These are phyloP conservation scores for Boletus reticulatus DNA, from an alignment of 768 basidiomycete species.

Conservation along the genomic window DNA sequence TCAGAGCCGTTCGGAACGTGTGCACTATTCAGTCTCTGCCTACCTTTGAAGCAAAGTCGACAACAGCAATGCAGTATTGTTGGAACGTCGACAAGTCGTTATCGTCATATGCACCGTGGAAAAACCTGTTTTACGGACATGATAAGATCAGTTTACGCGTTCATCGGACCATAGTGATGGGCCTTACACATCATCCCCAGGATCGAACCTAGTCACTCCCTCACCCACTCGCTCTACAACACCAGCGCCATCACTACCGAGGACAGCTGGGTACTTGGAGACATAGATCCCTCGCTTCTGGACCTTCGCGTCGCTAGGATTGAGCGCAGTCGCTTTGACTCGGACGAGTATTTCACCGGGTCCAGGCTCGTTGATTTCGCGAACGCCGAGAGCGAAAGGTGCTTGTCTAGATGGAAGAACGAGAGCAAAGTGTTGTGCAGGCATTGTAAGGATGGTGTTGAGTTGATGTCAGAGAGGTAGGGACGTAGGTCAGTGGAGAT, in stretches of 20 bases:
- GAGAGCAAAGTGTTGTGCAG: constrained; percentile 28
- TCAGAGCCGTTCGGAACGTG: constrained; percentile 7
- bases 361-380: constrained; percentile 41
- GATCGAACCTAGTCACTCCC: constrained; percentile 46
- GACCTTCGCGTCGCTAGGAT: constrained; percentile 55
- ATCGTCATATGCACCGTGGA: constrained; percentile 37
- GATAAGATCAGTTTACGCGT: constrained; percentile 25
- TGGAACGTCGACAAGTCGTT: constrained; percentile 43
- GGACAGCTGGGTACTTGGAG: constrained; percentile 42
- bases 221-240: constrained; percentile 50
- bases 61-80: constrained; percentile 41
- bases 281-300: constrained; percentile 39
- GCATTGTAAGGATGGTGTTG: constrained; percentile 18
- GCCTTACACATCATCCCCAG: constrained; percentile 53
- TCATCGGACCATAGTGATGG: constrained; percentile 5
- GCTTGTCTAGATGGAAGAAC: constrained; percentile 33
- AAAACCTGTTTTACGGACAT: constrained; percentile 32
- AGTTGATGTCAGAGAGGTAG: constrained; percentile 11
- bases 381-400: constrained; percentile 33
- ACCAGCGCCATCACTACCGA: constrained; percentile 52
- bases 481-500: constrained; percentile 15
- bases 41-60: constrained; percentile 42
- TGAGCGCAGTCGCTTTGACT: constrained; percentile 46
- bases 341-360: constrained; percentile 49
- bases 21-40: neutral